Percentiles rank a stretch among this genome's conserved stretches.
Evolutionary conservation across 1,284 basidiomycete species (phyloP).

Genomic region (Tylopilus sp.): DNA sequence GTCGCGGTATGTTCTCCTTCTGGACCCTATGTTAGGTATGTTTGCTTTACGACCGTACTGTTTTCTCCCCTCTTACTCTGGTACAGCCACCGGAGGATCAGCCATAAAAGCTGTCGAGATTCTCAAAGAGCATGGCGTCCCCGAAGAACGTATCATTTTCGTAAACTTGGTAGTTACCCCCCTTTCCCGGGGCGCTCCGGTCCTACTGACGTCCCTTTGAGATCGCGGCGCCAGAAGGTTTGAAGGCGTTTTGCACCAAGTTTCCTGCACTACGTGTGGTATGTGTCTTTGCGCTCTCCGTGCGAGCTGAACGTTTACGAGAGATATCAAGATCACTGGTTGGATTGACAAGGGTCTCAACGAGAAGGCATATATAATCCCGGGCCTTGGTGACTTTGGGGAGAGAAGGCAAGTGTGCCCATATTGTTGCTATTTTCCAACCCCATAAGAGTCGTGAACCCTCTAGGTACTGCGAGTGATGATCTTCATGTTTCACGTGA

Average conservation of each 20-base stretch:
- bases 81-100: conserved; percentile 91
- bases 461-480: conserved; percentile 24
- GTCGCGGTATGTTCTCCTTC: conserved; percentile 85
- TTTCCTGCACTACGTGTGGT: conserved; percentile 85
- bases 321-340: conserved; percentile 68
- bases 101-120: conserved; percentile 98
- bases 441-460: neutral
- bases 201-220: conserved; percentile 31
- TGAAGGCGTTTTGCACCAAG: conserved; percentile 75
- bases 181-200: neutral
- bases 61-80: neutral
- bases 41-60: neutral
- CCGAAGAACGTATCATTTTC: conserved; percentile 91
- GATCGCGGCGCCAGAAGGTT: conserved; percentile 91
- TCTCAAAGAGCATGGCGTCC: conserved; percentile 85
- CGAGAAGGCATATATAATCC: conserved; percentile 85
- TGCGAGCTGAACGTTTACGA: neutral
- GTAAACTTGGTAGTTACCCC: conserved; percentile 75
- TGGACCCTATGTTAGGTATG: conserved; percentile 97
- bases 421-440: neutral
- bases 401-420: conserved; percentile 61
- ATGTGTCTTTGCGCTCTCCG: conserved; percentile 32
- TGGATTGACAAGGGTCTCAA: conserved; percentile 97
- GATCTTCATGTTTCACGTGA: neutral
- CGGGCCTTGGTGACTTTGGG: conserved; percentile 89